A percentile compares a stretch with the other conserved stretches of the same genome.
These are phyloP conservation scores for Plenodomus tracheiphilus DNA, from an alignment of 2,329 filamentous ascomycete species.

Conservation along the genomic window DNA sequence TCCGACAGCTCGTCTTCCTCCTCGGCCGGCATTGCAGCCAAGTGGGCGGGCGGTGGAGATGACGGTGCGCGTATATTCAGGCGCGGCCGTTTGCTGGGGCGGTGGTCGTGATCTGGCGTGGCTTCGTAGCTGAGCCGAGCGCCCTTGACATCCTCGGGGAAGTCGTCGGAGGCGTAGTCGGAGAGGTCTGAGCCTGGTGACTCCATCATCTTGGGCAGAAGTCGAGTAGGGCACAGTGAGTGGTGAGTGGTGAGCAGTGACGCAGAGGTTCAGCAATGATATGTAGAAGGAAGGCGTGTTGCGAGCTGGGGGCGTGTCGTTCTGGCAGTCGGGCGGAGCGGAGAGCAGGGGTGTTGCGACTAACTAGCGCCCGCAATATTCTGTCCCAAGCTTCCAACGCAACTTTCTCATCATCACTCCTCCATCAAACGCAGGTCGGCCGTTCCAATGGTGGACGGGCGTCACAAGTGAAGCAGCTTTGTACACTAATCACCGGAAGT, in stretches of 20 bases:
- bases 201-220: conserved; percentile 39
- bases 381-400: not conserved
- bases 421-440: too few species aligned
- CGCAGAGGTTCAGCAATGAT: not conserved
- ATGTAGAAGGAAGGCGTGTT: conserved; percentile 6
- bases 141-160: conserved; percentile 60
- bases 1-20: conserved; percentile 73
- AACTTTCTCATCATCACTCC: conserved; percentile 3
- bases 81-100: conserved; percentile 45
- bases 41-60: conserved; percentile 36
- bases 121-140: conserved; percentile 52
- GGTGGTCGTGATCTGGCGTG: conserved; percentile 49
- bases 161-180: conserved; percentile 65
- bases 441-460: too few species aligned
- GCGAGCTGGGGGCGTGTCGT: conserved; percentile 7
- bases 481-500: too few species aligned
- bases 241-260: not conserved
- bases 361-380: conserved; percentile 11
- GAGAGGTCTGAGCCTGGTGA: conserved; percentile 67
- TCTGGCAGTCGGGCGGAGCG: conserved; percentile 4
- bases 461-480: too few species aligned
- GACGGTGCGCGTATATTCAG: conserved; percentile 42
- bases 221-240: conserved; percentile 1
- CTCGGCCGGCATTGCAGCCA: conserved; percentile 19
- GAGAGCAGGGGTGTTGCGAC: conserved; percentile 9